Evolutionary conservation across 164 flowering plant genomes (phyloP).

Genomic region (Vitis cinerea): DNA sequence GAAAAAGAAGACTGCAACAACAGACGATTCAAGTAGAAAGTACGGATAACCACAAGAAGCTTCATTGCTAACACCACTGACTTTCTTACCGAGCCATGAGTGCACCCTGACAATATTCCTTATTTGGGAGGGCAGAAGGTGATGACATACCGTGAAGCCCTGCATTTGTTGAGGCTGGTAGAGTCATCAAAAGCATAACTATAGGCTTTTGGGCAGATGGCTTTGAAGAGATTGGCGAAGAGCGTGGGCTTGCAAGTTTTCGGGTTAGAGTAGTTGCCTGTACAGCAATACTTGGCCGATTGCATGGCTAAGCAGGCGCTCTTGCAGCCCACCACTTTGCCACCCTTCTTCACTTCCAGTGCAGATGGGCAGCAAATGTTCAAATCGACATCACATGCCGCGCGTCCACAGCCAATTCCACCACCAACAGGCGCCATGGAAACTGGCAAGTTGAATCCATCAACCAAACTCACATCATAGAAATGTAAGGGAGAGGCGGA

Average conservation of each 20-base stretch:
- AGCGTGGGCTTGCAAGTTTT: slow-evolving; percentile 45
- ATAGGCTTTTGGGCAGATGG: slow-evolving; percentile 82
- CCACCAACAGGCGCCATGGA: slow-evolving; percentile 47
- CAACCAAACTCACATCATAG: slow-evolving; percentile 73
- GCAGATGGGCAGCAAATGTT: slow-evolving; percentile 48
- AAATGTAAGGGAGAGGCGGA: slow-evolving; percentile 57
- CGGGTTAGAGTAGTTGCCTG: slow-evolving; percentile 48
- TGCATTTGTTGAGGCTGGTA: slow-evolving; percentile 76
- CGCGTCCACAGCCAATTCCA: slow-evolving; percentile 43
- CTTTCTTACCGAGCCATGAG: background rate
- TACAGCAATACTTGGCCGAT: slow-evolving; percentile 76
- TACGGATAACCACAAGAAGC: background rate
- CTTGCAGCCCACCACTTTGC: slow-evolving; percentile 45
- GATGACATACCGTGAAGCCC: slow-evolving; percentile 80
- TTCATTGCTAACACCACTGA: background rate
- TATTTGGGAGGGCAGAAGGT: slow-evolving; percentile 87
- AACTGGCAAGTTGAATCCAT: slow-evolving; percentile 59
- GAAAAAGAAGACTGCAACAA: background rate
- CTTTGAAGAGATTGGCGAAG: slow-evolving; percentile 46
- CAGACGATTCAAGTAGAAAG: background rate
- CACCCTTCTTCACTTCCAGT: slow-evolving; percentile 34
- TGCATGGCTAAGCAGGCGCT: slow-evolving; percentile 51
- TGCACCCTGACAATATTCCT: background rate
- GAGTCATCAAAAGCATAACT: slow-evolving; percentile 89
- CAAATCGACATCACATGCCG: slow-evolving; percentile 44